These are phyloP conservation scores for Macrolepiota dolichaula DNA, from an alignment of 768 basidiomycete species.

Conservation along the genomic window DNA sequence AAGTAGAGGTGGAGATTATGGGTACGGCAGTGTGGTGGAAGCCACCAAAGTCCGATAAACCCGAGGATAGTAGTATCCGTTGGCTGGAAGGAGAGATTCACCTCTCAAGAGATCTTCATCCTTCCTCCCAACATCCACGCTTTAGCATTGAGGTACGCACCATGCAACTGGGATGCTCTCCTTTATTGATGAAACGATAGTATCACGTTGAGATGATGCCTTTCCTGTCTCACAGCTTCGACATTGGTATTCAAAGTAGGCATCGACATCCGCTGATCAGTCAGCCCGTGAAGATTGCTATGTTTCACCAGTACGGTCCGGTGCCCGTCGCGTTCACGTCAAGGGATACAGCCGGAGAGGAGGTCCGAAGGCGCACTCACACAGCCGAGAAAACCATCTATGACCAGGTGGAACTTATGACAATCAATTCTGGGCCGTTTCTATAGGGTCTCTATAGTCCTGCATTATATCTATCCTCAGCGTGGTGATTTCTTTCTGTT, in stretches of 20 bases:
- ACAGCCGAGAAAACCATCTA: neutral
- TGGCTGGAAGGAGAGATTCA: slow-evolving; percentile 22
- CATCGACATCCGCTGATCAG: neutral
- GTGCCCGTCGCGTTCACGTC: slow-evolving; percentile 4
- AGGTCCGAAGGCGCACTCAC: neutral
- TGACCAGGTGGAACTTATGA: neutral
- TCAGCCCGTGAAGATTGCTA: slow-evolving; percentile 13
- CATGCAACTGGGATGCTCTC: neutral
- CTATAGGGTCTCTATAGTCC: neutral
- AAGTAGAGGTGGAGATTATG: slow-evolving; percentile 10
- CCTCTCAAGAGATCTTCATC: slow-evolving; percentile 15
- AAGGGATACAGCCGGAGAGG: neutral
- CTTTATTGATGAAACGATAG: slow-evolving; percentile 1
- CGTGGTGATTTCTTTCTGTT: neutral
- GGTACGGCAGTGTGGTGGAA: slow-evolving; percentile 17
- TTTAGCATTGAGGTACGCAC: slow-evolving; percentile 16
- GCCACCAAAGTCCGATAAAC: slow-evolving; percentile 8
- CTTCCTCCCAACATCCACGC: slow-evolving; percentile 11
- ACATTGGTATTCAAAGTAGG: neutral
- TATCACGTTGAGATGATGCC: slow-evolving; percentile 16
- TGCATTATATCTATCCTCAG: neutral
- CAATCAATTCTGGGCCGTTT: neutral
- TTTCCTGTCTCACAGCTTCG: neutral
- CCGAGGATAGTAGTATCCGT: neutral
- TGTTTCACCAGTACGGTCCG: slow-evolving; percentile 12